A percentile compares a stretch with the other conserved stretches of the same genome.
Evolutionary conservation across 75 land plant genomes (phyloP).

Genomic region (Pinus tabuliformis): DNA sequence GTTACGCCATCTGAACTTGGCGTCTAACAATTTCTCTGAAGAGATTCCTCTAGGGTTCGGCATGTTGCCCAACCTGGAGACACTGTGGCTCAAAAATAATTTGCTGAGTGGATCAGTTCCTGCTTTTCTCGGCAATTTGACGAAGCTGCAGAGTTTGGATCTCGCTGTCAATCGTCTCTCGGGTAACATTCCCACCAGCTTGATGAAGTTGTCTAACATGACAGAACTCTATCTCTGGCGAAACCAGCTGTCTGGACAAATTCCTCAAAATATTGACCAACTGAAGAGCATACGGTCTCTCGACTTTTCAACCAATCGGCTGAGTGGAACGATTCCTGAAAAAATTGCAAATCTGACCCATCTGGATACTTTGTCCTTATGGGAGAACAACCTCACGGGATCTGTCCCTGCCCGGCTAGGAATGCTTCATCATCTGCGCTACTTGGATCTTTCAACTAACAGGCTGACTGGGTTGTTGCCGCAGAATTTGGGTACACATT

Average conservation of each 20-base stretch:
- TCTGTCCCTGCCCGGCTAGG: slow-evolving; percentile 19
- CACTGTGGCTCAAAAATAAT: slow-evolving; percentile 50
- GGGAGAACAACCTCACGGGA: slow-evolving; percentile 21
- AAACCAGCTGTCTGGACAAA: slow-evolving; percentile 47
- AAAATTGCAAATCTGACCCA: background rate
- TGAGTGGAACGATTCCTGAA: slow-evolving; percentile 3
- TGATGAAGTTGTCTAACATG: slow-evolving; percentile 41
- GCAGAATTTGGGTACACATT: no score
- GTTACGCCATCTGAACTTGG: slow-evolving; percentile 52
- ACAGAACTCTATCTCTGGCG: slow-evolving; percentile 37
- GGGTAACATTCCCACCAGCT: slow-evolving; percentile 31
- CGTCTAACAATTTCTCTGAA: slow-evolving; percentile 61
- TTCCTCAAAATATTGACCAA: slow-evolving; percentile 38
- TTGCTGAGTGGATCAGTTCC: slow-evolving; percentile 53
- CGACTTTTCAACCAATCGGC: slow-evolving; percentile 6
- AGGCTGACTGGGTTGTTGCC: background rate
- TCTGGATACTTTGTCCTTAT: slow-evolving; percentile 14
- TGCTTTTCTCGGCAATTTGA: slow-evolving; percentile 46
- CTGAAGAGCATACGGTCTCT: slow-evolving; percentile 18
- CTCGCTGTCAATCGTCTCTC: slow-evolving; percentile 41
- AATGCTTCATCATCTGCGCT: slow-evolving; percentile 7
- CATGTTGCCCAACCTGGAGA: slow-evolving; percentile 19
- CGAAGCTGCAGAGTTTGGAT: slow-evolving; percentile 28
- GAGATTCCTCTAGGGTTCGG: slow-evolving; percentile 55
- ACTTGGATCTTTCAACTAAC: slow-evolving; percentile 14